phyloP scores from a whole-genome alignment of 2,329 filamentous ascomycete genomes.

The Verticillium tricorpus region DNA sequence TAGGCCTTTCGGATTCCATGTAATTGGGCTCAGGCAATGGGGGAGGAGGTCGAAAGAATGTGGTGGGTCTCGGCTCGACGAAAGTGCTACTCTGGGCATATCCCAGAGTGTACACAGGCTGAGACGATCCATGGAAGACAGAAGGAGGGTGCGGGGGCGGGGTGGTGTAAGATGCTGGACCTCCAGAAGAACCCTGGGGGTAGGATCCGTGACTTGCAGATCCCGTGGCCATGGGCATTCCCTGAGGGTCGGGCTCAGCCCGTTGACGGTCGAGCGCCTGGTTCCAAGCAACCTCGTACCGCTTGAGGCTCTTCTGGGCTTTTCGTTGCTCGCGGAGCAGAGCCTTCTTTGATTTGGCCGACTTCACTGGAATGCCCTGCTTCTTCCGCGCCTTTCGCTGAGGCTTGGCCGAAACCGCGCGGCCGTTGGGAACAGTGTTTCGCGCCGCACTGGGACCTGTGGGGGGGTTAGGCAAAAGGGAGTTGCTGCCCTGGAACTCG shows the following conservation, averaged over 20 bases:
- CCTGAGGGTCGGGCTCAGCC: neutral
- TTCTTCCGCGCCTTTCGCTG: conserved; percentile 1
- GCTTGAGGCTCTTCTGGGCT: conserved; percentile 4
- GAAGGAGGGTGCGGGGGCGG: neutral
- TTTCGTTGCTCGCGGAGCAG: conserved; percentile 6
- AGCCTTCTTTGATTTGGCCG: neutral
- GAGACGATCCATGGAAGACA: neutral
- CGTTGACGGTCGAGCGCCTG: conserved; percentile 6
- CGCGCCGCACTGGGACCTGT: neutral
- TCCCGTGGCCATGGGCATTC: neutral
- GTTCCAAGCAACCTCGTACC: conserved; percentile 11
- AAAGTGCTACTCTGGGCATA: neutral
- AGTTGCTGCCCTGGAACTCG: neutral
- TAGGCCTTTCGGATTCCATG: neutral
- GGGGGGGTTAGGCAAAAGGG: conserved; percentile 7
- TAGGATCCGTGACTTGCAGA: conserved; percentile 10
- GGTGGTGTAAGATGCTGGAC: conserved; percentile 5
- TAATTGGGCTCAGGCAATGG: neutral
- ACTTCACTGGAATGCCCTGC: neutral
- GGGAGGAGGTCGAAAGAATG: neutral
- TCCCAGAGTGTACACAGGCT: neutral
- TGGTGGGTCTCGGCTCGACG: neutral
- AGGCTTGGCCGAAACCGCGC: neutral
- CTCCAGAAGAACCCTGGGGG: neutral
- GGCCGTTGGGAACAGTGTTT: neutral